phyloP scores from a whole-genome alignment of 305 asterid genomes.

The Solanum hybrid region DNA sequence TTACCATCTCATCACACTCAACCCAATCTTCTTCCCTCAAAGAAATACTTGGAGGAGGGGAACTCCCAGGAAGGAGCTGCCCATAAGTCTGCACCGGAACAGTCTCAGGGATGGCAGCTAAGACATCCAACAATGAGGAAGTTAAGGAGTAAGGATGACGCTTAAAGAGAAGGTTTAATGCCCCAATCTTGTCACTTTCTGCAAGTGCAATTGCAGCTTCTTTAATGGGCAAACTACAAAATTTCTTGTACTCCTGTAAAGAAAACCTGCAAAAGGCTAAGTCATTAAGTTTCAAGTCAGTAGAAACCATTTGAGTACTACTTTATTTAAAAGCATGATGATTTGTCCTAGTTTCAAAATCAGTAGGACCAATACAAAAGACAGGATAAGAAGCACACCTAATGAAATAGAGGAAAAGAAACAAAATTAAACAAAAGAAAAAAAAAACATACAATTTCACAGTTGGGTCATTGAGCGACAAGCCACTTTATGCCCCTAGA shows the following conservation, averaged over 20 bases:
- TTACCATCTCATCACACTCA: constrained; percentile 67
- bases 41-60: constrained; percentile 53
- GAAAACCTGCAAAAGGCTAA: constrained; percentile 83
- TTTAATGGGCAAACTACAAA: constrained; percentile 56
- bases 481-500: neutral
- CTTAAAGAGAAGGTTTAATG: constrained; percentile 83
- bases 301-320: constrained; percentile 22
- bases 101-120: constrained; percentile 98
- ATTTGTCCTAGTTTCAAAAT: neutral
- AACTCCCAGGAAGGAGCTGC: constrained; percentile 84
- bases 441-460: neutral
- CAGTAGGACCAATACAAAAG: neutral
- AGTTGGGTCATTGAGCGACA: neutral
- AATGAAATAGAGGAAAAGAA: neutral
- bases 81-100: constrained; percentile 81
- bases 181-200: constrained; percentile 90
- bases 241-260: constrained; percentile 72
- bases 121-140: constrained; percentile 72
- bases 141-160: constrained; percentile 81
- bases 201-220: constrained; percentile 75
- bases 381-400: neutral
- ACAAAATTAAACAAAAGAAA: neutral
- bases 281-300: constrained; percentile 59
- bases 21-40: constrained; percentile 94
- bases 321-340: neutral